These are phyloP conservation scores for Rhodotorula sp. DNA, from an alignment of 1,284 basidiomycete species.

Conservation along the genomic window DNA sequence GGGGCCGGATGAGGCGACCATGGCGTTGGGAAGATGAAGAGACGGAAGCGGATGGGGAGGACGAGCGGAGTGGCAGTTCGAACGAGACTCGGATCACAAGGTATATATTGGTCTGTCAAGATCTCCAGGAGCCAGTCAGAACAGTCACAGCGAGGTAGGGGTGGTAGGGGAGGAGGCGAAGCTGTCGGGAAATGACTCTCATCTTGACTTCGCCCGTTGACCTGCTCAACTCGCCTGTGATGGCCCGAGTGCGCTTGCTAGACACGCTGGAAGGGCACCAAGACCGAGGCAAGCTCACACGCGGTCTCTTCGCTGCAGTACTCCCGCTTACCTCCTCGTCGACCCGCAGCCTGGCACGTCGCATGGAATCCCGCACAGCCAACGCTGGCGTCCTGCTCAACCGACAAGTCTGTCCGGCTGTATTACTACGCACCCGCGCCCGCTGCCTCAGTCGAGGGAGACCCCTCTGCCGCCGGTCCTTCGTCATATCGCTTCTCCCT, in stretches of 20 bases:
- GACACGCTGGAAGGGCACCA: slow-evolving; percentile 63
- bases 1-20: neutral
- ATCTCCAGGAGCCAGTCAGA: neutral
- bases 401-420: slow-evolving; percentile 86
- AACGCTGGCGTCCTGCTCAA: slow-evolving; percentile 86
- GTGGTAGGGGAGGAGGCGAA: neutral
- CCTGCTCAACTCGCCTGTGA: neutral
- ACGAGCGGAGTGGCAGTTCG: neutral
- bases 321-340: slow-evolving; percentile 13
- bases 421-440: slow-evolving; percentile 62
- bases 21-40: neutral
- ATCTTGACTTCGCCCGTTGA: neutral
- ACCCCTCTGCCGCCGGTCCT: slow-evolving; percentile 15
- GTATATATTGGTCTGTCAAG: neutral
- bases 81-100: neutral
- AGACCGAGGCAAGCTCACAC: slow-evolving; percentile 58
- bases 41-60: neutral
- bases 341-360: slow-evolving; percentile 65
- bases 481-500: slow-evolving; percentile 39
- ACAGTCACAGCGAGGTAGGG: neutral
- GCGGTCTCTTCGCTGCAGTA: slow-evolving; percentile 29
- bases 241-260: slow-evolving; percentile 7
- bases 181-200: neutral
- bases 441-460: slow-evolving; percentile 27
- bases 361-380: slow-evolving; percentile 87